Evolutionary conservation across 306 rosid genomes (phyloP).

Genomic region (Vicia faba): DNA sequence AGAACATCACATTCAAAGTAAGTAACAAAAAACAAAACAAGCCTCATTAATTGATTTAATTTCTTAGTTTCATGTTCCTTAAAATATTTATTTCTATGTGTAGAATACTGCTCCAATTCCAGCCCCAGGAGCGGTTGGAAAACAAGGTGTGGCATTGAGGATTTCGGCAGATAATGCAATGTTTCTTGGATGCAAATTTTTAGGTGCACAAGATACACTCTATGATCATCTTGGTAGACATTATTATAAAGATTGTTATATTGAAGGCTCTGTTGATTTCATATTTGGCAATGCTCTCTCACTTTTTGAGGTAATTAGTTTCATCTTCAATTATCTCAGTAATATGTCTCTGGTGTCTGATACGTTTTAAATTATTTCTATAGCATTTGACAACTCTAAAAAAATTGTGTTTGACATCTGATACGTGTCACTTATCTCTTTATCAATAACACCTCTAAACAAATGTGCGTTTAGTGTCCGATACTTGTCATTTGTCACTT

Average conservation of each 20-base stretch:
- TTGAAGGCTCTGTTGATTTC: slow-evolving; percentile 80
- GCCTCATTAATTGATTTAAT: too few species aligned
- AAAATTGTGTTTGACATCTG: too few species aligned
- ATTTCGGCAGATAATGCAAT: slow-evolving; percentile 63
- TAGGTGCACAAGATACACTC: slow-evolving; percentile 76
- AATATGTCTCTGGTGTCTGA: too few species aligned
- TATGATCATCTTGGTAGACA: slow-evolving; percentile 75
- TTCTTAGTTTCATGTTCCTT: neutral
- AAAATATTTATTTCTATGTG: too few species aligned
- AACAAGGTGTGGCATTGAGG: slow-evolving; percentile 73
- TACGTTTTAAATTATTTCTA: too few species aligned
- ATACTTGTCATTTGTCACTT: too few species aligned
- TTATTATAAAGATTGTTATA: slow-evolving; percentile 63
- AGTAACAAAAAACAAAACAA: slow-evolving; percentile 9
- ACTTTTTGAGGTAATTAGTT: slow-evolving; percentile 45
- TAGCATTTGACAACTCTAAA: too few species aligned
- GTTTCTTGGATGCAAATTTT: slow-evolving; percentile 59
- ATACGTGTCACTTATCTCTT: too few species aligned
- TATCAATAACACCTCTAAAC: too few species aligned
- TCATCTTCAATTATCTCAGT: neutral
- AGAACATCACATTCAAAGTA: slow-evolving; percentile 92
- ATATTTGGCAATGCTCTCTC: slow-evolving; percentile 76
- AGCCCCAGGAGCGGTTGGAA: slow-evolving; percentile 68
- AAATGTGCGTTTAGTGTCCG: too few species aligned
- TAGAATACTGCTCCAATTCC: slow-evolving; percentile 85